Conservation (phyloP, 2,329 filamentous ascomycete genomes). For the Neopestalotiopsis sp. region DNA sequence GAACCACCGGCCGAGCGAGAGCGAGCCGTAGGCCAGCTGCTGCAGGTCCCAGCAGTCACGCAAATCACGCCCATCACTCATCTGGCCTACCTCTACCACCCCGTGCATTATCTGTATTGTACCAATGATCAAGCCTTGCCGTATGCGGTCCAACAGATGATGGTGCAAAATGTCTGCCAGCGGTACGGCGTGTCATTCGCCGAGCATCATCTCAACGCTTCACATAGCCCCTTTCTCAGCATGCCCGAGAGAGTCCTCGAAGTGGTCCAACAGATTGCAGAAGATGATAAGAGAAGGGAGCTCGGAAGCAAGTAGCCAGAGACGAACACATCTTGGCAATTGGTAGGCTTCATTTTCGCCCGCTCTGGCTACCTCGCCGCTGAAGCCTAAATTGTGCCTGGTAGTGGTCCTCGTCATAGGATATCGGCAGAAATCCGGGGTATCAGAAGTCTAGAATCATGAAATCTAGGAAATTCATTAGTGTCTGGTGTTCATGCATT, state of each 20-base stretch:
- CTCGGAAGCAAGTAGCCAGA: background rate
- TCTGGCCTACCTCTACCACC: background rate
- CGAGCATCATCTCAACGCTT: background rate
- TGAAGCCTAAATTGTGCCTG: background rate
- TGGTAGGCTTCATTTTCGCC: background rate
- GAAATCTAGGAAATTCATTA: background rate
- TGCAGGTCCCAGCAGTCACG: background rate
- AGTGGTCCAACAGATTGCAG: background rate
- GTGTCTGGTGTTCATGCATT: background rate
- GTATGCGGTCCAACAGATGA: background rate
- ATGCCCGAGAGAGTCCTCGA: constrained; percentile 1
- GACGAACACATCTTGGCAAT: background rate
- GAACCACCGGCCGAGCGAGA: background rate
- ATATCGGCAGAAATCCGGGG: background rate
- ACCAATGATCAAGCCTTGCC: background rate
- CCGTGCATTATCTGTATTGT: background rate
- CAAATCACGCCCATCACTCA: constrained; percentile 1
- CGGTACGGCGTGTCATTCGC: background rate
- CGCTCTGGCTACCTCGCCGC: background rate
- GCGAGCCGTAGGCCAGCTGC: background rate
- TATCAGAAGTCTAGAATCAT: background rate
- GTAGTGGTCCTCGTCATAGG: background rate
- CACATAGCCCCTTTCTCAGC: constrained; percentile 2
- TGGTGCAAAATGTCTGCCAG: background rate
- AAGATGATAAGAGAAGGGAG: background rate